Evolutionary conservation across 208 protist species (phyloP).

Genomic region (Naegleria fowleri): DNA sequence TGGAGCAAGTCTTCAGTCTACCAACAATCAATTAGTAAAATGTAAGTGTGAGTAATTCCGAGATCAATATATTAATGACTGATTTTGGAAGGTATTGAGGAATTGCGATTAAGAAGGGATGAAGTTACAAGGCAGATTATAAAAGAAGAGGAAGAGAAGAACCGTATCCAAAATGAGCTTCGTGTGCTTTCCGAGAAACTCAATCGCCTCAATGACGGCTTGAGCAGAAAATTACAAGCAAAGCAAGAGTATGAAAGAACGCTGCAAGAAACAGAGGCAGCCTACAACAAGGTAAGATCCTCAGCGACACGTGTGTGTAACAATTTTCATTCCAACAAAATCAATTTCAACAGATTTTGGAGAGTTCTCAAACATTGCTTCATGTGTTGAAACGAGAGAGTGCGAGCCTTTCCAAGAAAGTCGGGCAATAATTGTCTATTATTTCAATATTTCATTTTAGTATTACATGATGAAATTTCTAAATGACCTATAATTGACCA

Average conservation of each 20-base stretch:
- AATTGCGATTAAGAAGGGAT: constrained; percentile 65
- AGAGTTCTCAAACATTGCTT: constrained; percentile 68
- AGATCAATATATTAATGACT: neutral
- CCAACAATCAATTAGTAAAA: constrained; percentile 39
- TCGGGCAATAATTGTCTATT: neutral
- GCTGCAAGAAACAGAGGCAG: constrained; percentile 65
- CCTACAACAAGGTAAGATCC: constrained; percentile 56
- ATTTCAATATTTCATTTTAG: no score
- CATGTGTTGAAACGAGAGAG: constrained; percentile 61
- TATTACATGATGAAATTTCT: no score
- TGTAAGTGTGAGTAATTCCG: neutral
- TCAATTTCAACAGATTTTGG: constrained; percentile 64
- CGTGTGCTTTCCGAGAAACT: constrained; percentile 38
- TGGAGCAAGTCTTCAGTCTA: constrained; percentile 38
- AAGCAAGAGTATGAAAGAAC: constrained; percentile 62
- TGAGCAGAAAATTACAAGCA: constrained; percentile 54
- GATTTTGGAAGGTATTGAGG: constrained; percentile 55
- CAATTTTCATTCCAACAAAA: no score
- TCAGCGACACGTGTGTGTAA: no score
- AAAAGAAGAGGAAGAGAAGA: constrained; percentile 58
- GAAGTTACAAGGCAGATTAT: constrained; percentile 62
- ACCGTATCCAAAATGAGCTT: constrained; percentile 39
- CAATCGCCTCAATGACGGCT: constrained; percentile 35
- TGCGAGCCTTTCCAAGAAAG: constrained; percentile 36
- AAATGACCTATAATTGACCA: no score